Evolutionary conservation across 352 stramenopile genomes (phyloP).

Genomic region (Phytopythium montanum): DNA sequence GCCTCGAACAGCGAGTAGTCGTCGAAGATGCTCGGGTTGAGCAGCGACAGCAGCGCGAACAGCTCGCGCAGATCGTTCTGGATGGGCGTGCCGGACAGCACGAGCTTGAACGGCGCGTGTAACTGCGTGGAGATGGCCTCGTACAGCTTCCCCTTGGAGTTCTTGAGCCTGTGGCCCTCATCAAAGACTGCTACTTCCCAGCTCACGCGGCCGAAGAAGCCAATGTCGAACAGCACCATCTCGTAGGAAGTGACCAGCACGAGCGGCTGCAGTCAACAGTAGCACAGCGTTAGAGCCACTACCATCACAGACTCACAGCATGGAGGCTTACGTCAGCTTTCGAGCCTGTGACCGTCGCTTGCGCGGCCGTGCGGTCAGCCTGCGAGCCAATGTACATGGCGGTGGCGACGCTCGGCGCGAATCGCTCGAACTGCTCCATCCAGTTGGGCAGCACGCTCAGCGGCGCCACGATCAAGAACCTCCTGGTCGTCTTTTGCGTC

Average conservation of each 20-base stretch:
- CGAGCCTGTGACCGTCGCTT: slow-evolving; percentile 15
- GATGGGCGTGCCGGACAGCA: slow-evolving; percentile 85
- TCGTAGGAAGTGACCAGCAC: slow-evolving; percentile 78
- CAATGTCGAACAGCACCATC: slow-evolving; percentile 54
- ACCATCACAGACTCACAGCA: neutral
- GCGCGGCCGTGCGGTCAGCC: slow-evolving; percentile 31
- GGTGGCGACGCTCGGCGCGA: slow-evolving; percentile 48
- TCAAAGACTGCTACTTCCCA: slow-evolving; percentile 80
- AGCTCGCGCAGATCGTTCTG: slow-evolving; percentile 87
- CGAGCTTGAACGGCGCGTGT: slow-evolving; percentile 37
- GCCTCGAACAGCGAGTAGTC: slow-evolving; percentile 46
- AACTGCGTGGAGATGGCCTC: slow-evolving; percentile 38
- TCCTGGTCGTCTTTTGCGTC: slow-evolving; percentile 6
- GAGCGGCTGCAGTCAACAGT: slow-evolving; percentile 16
- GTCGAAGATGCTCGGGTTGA: slow-evolving; percentile 86
- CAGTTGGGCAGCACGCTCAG: slow-evolving; percentile 83
- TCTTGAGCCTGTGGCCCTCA: slow-evolving; percentile 90
- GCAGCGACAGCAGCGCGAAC: slow-evolving; percentile 66
- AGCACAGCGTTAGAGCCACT: neutral
- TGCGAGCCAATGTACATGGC: slow-evolving; percentile 56
- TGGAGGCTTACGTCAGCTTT: neutral
- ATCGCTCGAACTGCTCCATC: slow-evolving; percentile 76
- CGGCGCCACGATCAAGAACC: slow-evolving; percentile 62
- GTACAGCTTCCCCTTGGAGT: slow-evolving; percentile 56
- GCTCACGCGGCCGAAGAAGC: slow-evolving; percentile 42